These are phyloP conservation scores for Hibiscus syriacus DNA, from an alignment of 345 rosid species.

Conservation along the genomic window DNA sequence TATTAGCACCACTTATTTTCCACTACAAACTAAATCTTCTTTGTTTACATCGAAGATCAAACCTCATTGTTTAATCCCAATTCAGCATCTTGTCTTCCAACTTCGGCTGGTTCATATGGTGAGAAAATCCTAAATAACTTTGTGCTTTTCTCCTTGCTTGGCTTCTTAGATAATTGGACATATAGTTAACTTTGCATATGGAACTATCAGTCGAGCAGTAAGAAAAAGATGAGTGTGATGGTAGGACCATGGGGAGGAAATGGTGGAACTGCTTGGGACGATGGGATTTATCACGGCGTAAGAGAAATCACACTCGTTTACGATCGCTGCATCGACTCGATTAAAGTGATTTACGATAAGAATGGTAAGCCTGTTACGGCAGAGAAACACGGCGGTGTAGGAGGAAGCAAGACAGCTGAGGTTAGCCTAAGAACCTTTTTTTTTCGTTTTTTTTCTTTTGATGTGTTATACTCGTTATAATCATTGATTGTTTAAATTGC, in stretches of 20 bases:
- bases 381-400: slow-evolving; percentile 66
- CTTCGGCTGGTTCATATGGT: slow-evolving; percentile 5
- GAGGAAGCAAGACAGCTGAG: slow-evolving; percentile 49
- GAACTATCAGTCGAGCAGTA: slow-evolving; percentile 8
- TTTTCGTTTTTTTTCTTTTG: no score
- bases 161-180: not conserved
- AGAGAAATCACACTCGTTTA: slow-evolving; percentile 52
- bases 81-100: slow-evolving; percentile 2
- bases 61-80: not conserved
- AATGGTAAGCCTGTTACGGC: slow-evolving; percentile 45
- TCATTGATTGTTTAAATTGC: not conserved
- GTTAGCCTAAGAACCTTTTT: slow-evolving; percentile 22
- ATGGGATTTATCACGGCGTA: slow-evolving; percentile 57
- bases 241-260: slow-evolving; percentile 86
- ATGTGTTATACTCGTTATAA: not conserved
- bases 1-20: not conserved
- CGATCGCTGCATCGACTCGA: slow-evolving; percentile 66
- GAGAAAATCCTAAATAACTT: not conserved
- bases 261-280: slow-evolving; percentile 70
- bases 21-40: not conserved
- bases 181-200: not conserved
- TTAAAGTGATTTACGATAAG: slow-evolving; percentile 49
- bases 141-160: not conserved
- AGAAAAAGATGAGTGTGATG: slow-evolving; percentile 27
- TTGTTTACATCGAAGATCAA: no score